Evolutionary conservation across 1,284 basidiomycete genomes (phyloP), one percentile per base, ranked within the genome.

Genomic region (Gymnopus androsaceus): DNA sequence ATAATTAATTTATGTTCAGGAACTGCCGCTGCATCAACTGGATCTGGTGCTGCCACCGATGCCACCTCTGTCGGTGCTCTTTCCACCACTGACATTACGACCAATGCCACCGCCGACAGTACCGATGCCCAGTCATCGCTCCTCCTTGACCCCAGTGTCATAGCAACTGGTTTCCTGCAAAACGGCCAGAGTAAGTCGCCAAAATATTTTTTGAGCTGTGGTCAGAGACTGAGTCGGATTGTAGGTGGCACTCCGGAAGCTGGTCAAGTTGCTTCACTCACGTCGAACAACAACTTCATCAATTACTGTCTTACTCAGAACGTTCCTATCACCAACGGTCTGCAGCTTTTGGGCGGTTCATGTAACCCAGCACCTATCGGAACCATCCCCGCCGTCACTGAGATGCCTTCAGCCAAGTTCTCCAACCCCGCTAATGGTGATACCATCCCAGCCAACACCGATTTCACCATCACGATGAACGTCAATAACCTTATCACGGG

Each of bases 361-460:
- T 59, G 57, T 31, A 59, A 59, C 50, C 57, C 57, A 14, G 57
- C 57, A 4, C 57, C 57, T 28, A 59, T 59, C 36, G 57, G 57
- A 25, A 34, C 45, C 27, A 59, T 59, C 23, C 57, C 57, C 3
- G 8, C 37, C 30, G 40, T 56, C 6, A 37, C 34, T 36, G 78
- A 75, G 58, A 82, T 82, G 76, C 83, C 83, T 2, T 76, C 79
- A 6, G 66, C 72, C 61, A 85, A 85, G 68, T 85, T 85, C 67
- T 52, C 67, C 23, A 70, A 63, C 66, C 83, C 83, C 2, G 63
- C 60, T 49, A 84, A 85, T 69, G 67, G 76, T 45, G 78, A 57
- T 42, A 77, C 69, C 5, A 59, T 87, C 59, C 55, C 70, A 42
- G 74, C 79, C 19, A 76, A 81, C 66, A 63, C 69, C 57, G 64